phyloP scores from a whole-genome alignment of 805 yeast genomes.

The Hanseniaspora osmophila region DNA sequence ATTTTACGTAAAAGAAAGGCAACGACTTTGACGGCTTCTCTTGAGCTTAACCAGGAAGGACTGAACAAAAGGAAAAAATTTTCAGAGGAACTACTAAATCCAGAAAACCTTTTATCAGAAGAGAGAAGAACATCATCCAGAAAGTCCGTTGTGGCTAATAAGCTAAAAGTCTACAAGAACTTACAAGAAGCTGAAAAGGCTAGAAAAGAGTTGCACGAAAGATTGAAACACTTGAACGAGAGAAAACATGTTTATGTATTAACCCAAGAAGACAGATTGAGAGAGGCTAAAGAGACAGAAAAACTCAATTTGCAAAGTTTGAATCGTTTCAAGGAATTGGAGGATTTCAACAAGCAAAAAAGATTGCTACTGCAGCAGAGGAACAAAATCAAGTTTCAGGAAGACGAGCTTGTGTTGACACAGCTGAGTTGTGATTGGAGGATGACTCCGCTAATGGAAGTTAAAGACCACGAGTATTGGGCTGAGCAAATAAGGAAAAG shows the following conservation, averaged over 20 bases:
- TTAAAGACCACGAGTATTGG: constrained; percentile 33
- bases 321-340: constrained; percentile 71
- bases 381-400: constrained; percentile 43
- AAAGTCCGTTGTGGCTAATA: constrained; percentile 60
- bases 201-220: constrained; percentile 31
- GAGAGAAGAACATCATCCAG: constrained; percentile 65
- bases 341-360: constrained; percentile 59
- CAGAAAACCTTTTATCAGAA: constrained; percentile 37
- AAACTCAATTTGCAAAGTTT: constrained; percentile 57
- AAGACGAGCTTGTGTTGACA: constrained; percentile 24
- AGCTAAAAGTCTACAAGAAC: constrained; percentile 60
- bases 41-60: no score
- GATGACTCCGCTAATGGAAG: constrained; percentile 53
- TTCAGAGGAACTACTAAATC: constrained; percentile 25
- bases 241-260: constrained; percentile 25
- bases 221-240: constrained; percentile 31
- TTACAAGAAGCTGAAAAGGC: constrained; percentile 55
- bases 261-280: constrained; percentile 32
- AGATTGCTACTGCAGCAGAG: constrained; percentile 62
- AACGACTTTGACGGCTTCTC: constrained; percentile 8
- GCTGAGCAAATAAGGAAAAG: constrained; percentile 26
- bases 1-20: constrained; percentile 23
- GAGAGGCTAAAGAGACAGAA: constrained; percentile 84
- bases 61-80: constrained; percentile 6
- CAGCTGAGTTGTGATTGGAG: constrained; percentile 15